A percentile compares a stretch with the other conserved stretches of the same genome.
phyloP scores from a whole-genome alignment of 208 protist species.

The Chromosphaera perkinsii region DNA sequence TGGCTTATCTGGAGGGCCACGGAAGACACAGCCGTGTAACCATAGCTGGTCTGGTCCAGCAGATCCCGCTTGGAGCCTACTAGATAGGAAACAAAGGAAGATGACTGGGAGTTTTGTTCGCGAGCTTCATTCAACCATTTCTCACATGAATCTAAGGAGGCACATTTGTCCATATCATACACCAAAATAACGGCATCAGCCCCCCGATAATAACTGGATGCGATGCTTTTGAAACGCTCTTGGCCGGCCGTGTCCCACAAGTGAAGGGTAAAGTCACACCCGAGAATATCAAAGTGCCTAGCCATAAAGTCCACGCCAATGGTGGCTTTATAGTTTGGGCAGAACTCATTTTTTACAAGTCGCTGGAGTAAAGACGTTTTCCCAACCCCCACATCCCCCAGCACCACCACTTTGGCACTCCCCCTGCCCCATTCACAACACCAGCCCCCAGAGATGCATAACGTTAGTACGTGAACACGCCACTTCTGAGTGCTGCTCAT shows the following conservation, averaged over 20 bases:
- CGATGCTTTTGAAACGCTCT: constrained; percentile 58
- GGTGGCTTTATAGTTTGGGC: constrained; percentile 6
- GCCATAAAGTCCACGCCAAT: constrained; percentile 23
- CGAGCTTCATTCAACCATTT: constrained; percentile 22
- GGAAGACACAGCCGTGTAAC: no score
- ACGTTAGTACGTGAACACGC: no score
- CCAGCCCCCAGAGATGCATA: no score
- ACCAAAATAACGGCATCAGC: constrained; percentile 47
- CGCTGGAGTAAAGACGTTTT: neutral
- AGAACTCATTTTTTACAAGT: neutral
- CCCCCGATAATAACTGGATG: constrained; percentile 48
- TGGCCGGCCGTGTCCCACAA: constrained; percentile 58
- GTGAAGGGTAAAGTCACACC: neutral
- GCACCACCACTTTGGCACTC: no score
- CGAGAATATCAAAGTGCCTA: neutral
- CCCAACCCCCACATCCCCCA: neutral
- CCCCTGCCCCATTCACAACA: no score
- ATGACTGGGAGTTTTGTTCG: no score
- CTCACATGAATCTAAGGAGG: neutral
- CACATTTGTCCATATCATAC: constrained; percentile 9
- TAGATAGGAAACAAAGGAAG: no score
- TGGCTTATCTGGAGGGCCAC: no score
- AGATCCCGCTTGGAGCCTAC: no score
- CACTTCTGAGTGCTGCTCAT: no score
- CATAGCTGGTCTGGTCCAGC: no score